These are phyloP conservation scores for Phytophthora capsici DNA, from an alignment of 352 stramenopile genomes.

Conservation along the genomic window DNA sequence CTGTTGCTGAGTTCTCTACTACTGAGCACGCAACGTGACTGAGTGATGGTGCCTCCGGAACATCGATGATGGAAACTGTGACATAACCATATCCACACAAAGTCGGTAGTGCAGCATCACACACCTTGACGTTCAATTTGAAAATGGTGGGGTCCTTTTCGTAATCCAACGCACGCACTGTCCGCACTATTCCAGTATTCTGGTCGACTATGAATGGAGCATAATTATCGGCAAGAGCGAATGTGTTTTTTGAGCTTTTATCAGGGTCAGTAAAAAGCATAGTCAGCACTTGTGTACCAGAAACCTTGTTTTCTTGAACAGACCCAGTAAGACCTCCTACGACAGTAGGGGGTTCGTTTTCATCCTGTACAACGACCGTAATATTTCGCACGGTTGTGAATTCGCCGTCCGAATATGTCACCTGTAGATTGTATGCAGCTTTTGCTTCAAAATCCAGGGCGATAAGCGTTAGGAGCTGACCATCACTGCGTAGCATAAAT, in stretches of 20 bases:
- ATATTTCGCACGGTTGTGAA: slow-evolving; percentile 33
- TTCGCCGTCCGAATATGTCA: slow-evolving; percentile 40
- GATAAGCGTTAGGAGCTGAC: slow-evolving; percentile 45
- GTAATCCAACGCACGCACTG: slow-evolving; percentile 52
- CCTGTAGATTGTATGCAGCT: slow-evolving; percentile 12
- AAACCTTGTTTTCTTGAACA: slow-evolving; percentile 47
- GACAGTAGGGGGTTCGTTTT: slow-evolving; percentile 58
- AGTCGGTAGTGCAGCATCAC: slow-evolving; percentile 32
- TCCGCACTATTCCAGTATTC: slow-evolving; percentile 36
- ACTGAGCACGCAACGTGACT: slow-evolving; percentile 35
- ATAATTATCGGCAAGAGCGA: slow-evolving; percentile 29
- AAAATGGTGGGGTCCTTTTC: slow-evolving; percentile 45
- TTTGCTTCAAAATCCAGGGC: slow-evolving; percentile 49
- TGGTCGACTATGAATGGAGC: slow-evolving; percentile 27
- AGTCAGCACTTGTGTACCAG: slow-evolving; percentile 37
- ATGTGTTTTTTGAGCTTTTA: slow-evolving; percentile 29
- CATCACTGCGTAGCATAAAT: slow-evolving; percentile 52
- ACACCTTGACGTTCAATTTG: slow-evolving; percentile 51
- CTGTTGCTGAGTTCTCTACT: slow-evolving; percentile 51
- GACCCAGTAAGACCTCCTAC: slow-evolving; percentile 21
- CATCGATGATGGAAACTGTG: slow-evolving; percentile 36
- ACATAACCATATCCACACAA: slow-evolving; percentile 54
- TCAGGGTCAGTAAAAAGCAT: slow-evolving; percentile 49
- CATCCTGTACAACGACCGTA: slow-evolving; percentile 46
- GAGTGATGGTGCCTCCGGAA: slow-evolving; percentile 47